Evolutionary conservation across 805 yeast genomes (phyloP).

Genomic region (Dipodascopsis tothii): DNA sequence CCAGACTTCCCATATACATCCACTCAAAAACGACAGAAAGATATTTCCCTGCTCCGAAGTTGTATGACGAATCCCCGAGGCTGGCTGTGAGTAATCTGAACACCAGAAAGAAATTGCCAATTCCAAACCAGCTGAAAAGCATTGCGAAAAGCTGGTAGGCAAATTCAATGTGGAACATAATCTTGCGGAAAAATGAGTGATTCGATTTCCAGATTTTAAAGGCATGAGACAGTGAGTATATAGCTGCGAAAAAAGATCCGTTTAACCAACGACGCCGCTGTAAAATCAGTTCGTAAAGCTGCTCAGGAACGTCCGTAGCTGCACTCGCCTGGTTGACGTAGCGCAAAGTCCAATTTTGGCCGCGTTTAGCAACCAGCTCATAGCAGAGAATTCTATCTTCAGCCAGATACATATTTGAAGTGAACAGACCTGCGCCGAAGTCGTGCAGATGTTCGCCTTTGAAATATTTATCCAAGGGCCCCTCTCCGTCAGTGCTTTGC

Average conservation of each 20-base stretch:
- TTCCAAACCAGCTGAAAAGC: slow-evolving; percentile 83
- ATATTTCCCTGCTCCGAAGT: slow-evolving; percentile 56
- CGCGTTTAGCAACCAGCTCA: slow-evolving; percentile 81
- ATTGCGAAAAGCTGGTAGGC: slow-evolving; percentile 67
- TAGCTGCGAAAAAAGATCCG: slow-evolving; percentile 92
- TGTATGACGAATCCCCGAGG: slow-evolving; percentile 48
- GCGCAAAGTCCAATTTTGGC: slow-evolving; percentile 66
- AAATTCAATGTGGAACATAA: slow-evolving; percentile 69
- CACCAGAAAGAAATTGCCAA: slow-evolving; percentile 83
- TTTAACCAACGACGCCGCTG: slow-evolving; percentile 96
- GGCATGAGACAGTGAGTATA: slow-evolving; percentile 75
- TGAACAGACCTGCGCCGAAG: slow-evolving; percentile 69
- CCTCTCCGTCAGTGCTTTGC: slow-evolving; percentile 61
- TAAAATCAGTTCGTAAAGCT: slow-evolving; percentile 73
- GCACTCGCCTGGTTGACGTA: slow-evolving; percentile 86
- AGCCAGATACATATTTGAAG: slow-evolving; percentile 93
- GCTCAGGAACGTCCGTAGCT: slow-evolving; percentile 88
- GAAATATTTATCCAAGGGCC: slow-evolving; percentile 82
- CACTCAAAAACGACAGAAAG: slow-evolving; percentile 74
- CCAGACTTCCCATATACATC: slow-evolving; percentile 73
- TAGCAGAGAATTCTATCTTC: slow-evolving; percentile 94
- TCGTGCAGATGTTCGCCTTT: slow-evolving; percentile 82
- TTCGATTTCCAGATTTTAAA: slow-evolving; percentile 69
- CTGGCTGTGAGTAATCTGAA: slow-evolving; percentile 80
- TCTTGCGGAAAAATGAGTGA: slow-evolving; percentile 57